phyloP scores from a whole-genome alignment of 75 land plant genomes.

The Cryptomeria japonica region DNA sequence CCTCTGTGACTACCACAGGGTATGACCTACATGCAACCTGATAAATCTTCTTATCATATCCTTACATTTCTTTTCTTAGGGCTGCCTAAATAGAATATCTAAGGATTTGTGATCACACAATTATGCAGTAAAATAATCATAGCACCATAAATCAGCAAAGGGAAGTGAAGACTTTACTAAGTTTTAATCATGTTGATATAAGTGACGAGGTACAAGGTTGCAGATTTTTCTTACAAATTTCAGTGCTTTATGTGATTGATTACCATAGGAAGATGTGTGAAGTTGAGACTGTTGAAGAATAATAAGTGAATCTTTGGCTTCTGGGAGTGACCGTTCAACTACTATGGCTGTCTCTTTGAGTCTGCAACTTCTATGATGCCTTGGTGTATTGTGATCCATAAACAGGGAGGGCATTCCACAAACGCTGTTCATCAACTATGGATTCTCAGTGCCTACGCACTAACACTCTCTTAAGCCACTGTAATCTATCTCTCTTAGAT shows the following conservation, averaged over 20 bases:
- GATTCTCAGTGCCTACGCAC: too few species aligned
- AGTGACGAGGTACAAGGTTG: neutral
- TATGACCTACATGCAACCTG: neutral
- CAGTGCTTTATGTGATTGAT: neutral
- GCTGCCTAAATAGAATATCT: neutral
- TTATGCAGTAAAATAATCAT: neutral
- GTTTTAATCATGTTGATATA: neutral
- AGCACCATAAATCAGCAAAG: too few species aligned
- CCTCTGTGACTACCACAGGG: neutral
- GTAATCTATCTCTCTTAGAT: too few species aligned
- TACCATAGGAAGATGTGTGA: neutral
- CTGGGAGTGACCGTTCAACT: neutral
- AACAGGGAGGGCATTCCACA: too few species aligned
- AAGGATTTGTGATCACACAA: neutral
- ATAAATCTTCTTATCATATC: neutral
- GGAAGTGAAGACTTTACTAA: too few species aligned
- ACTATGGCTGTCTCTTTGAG: neutral
- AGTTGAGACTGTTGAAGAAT: neutral
- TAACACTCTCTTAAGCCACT: too few species aligned
- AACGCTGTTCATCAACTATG: too few species aligned
- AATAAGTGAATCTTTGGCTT: neutral
- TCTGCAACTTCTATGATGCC: neutral
- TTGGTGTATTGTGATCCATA: too few species aligned
- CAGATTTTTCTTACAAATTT: neutral
- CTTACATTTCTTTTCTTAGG: neutral